Conservation (phyloP, 1,139 yeast species). For the Dujonia santamariae region DNA sequence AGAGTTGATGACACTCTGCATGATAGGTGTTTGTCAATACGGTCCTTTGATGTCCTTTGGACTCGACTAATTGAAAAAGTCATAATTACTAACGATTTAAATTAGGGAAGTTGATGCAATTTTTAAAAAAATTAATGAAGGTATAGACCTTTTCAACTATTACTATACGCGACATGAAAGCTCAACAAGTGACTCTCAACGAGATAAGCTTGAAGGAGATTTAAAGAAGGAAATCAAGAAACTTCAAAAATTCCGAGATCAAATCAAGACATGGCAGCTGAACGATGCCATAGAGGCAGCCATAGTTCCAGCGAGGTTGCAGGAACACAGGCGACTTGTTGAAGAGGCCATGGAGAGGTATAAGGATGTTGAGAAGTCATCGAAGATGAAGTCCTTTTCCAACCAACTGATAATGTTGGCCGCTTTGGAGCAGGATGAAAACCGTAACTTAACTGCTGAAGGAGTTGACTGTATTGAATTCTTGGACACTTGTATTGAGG, state of each 20-base stretch:
- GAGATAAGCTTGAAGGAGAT: conserved; percentile 91
- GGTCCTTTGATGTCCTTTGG: no score
- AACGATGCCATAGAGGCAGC: conserved; percentile 45
- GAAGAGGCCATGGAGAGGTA: conserved; percentile 51
- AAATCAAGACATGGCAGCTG: conserved; percentile 85
- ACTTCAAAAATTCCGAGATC: conserved; percentile 91
- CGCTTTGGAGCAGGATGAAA: conserved; percentile 30
- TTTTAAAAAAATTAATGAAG: conserved; percentile 91
- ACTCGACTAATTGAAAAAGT: no score
- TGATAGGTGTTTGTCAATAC: no score
- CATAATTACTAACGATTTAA: no score
- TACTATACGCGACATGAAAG: conserved; percentile 54
- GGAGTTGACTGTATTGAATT: conserved; percentile 33
- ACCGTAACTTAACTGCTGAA: conserved; percentile 28
- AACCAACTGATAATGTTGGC: conserved; percentile 49
- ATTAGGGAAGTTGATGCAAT: conserved; percentile 84
- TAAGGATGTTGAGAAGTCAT: conserved; percentile 44
- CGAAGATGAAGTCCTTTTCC: conserved; percentile 45
- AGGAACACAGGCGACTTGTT: conserved; percentile 40
- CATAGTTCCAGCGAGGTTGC: conserved; percentile 34
- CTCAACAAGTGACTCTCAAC: conserved; percentile 82
- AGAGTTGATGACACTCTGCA: no score
- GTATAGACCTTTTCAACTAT: conserved; percentile 72
- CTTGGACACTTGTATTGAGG: conserved; percentile 29
- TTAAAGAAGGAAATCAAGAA: conserved; percentile 94